These are phyloP conservation scores for Suhomyces prunicola DNA, from an alignment of 805 yeast species.

Conservation along the genomic window DNA sequence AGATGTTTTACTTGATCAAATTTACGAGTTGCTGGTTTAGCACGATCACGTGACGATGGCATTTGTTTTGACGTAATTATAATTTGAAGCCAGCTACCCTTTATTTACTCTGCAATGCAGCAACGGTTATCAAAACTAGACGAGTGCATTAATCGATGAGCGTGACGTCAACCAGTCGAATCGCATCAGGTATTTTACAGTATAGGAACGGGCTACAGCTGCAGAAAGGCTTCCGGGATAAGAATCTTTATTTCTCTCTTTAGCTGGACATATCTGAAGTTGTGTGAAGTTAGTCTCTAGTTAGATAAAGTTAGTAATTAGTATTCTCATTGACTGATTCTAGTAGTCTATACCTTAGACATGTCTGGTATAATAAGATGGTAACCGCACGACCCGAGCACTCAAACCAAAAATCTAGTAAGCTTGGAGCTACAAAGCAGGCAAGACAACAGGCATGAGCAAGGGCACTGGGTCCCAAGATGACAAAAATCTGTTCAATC, in stretches of 20 bases:
- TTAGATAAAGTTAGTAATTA: too few species aligned
- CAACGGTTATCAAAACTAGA: not conserved
- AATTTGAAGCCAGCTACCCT: not conserved
- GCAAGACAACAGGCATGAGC: not conserved
- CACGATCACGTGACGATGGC: not conserved
- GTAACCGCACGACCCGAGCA: not conserved
- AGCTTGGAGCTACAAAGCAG: not conserved
- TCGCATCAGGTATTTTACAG: not conserved
- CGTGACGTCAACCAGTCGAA: not conserved
- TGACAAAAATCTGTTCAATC: conserved; percentile 9
- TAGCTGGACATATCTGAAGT: not conserved
- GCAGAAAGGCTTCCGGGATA: not conserved
- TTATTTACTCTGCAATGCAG: not conserved
- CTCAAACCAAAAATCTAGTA: not conserved
- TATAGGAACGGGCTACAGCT: not conserved
- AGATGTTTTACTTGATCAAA: not conserved
- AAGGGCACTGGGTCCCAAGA: not conserved
- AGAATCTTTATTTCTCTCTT: too few species aligned
- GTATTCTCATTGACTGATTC: too few species aligned
- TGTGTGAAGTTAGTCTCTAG: not conserved
- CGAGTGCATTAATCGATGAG: not conserved
- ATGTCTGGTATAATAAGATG: not conserved
- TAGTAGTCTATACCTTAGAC: too few species aligned
- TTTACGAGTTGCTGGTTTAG: not conserved
- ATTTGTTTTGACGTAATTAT: not conserved